A percentile compares a stretch with the other conserved stretches of the same genome.
Conservation (phyloP, 2,329 filamentous ascomycete genomes). For the Aspergillus sp. region DNA sequence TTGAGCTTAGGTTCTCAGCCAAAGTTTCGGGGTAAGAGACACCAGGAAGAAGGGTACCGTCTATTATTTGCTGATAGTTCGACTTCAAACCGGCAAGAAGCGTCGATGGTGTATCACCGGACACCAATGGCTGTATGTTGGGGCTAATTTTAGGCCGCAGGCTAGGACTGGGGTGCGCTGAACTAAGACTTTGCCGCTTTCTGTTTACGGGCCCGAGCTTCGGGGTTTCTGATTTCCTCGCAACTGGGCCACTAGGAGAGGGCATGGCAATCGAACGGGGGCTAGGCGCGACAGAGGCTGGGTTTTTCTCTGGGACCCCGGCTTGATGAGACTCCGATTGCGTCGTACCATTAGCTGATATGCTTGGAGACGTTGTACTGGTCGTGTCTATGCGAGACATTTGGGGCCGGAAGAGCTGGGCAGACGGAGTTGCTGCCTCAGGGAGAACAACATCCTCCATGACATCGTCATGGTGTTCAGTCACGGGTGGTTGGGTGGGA, state of each 20-base stretch:
- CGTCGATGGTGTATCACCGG: slow-evolving; percentile 64
- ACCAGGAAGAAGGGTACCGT: slow-evolving; percentile 86
- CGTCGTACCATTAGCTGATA: slow-evolving; percentile 66
- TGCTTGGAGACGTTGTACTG: slow-evolving; percentile 52
- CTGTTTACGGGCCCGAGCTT: slow-evolving; percentile 53
- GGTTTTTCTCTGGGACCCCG: slow-evolving; percentile 23
- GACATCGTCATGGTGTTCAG: slow-evolving; percentile 51
- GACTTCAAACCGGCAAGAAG: slow-evolving; percentile 83
- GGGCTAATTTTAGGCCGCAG: slow-evolving; percentile 87
- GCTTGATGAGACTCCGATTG: slow-evolving; percentile 36
- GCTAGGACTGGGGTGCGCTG: slow-evolving; percentile 80
- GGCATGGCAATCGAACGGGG: slow-evolving; percentile 54
- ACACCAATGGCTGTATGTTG: slow-evolving; percentile 84
- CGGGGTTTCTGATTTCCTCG: slow-evolving; percentile 49
- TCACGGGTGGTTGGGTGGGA: slow-evolving; percentile 35
- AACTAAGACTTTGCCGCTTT: slow-evolving; percentile 70
- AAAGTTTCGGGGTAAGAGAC: slow-evolving; percentile 88
- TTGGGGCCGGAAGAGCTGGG: slow-evolving; percentile 41
- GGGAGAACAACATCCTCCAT: slow-evolving; percentile 72
- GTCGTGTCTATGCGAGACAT: slow-evolving; percentile 53
- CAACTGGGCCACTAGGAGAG: slow-evolving; percentile 48
- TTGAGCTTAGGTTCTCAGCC: slow-evolving; percentile 90
- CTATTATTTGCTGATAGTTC: slow-evolving; percentile 96
- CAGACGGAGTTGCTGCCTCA: slow-evolving; percentile 62
- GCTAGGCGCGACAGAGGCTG: slow-evolving; percentile 48